Percentiles rank a stretch among this genome's conserved stretches.
Evolutionary conservation across 192 early-diverging fungal species (phyloP).

Genomic region (Glomus cerebriforme): DNA sequence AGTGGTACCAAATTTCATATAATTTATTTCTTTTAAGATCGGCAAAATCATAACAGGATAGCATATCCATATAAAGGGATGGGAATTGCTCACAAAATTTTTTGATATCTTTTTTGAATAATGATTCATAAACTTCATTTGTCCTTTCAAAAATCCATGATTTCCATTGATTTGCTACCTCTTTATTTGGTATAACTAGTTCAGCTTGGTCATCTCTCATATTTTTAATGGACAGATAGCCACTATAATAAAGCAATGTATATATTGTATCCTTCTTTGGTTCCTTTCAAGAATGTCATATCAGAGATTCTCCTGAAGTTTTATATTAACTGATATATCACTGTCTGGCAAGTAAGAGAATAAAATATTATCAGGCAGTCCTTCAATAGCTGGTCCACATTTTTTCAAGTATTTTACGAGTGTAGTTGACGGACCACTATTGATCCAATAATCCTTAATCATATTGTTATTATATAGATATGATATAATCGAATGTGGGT

Average conservation of each 20-base stretch:
- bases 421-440: not conserved
- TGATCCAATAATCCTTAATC: conserved; percentile 1
- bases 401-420: not conserved
- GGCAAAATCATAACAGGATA: no score
- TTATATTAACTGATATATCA: not conserved
- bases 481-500: conserved; percentile 10
- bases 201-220: not conserved
- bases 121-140: no score
- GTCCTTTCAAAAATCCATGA: not conserved
- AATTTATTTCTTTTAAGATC: no score
- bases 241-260: not conserved
- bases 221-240: not conserved
- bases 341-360: not conserved
- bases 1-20: no score
- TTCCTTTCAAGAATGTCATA: not conserved
- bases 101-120: no score
- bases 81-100: no score
- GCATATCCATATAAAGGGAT: no score
- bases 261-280: not conserved
- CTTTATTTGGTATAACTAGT: not conserved
- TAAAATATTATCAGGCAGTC: not conserved
- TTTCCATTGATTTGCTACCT: not conserved
- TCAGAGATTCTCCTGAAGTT: not conserved
- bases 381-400: not conserved
- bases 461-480: conserved; percentile 11